Evolutionary conservation across 2,329 filamentous ascomycete species (phyloP).

Genomic region (Nemania sp.): DNA sequence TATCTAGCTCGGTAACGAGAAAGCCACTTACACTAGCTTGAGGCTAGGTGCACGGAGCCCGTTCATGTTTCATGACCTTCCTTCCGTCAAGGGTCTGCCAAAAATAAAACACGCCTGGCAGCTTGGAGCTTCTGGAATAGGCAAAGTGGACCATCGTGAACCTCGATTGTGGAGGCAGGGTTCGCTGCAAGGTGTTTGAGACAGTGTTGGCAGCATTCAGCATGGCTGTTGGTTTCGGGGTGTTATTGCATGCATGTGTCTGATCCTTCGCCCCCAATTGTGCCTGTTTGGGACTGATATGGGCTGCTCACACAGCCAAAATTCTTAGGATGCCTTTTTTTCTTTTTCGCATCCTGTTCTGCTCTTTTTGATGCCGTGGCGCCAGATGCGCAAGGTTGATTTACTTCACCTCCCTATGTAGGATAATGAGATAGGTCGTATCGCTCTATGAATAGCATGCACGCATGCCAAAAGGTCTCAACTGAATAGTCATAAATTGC

Average conservation of each 20-base stretch:
- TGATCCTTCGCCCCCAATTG: slow-evolving; percentile 27
- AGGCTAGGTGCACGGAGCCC: slow-evolving; percentile 9
- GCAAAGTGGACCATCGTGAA: not conserved
- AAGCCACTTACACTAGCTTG: slow-evolving; percentile 10
- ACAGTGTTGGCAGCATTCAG: slow-evolving; percentile 29
- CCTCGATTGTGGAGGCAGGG: slow-evolving; percentile 11
- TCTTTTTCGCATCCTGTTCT: not conserved
- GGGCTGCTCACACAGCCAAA: not conserved
- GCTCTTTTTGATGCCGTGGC: not conserved
- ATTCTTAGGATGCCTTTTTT: not conserved
- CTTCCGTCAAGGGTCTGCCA: not conserved
- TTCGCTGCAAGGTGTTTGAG: slow-evolving; percentile 14
- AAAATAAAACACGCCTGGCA: not conserved
- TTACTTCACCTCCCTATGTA: not conserved
- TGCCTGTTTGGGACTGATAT: not conserved
- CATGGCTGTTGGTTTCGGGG: slow-evolving; percentile 10
- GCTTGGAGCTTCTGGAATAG: not conserved
- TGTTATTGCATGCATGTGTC: slow-evolving; percentile 15
- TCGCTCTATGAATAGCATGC: not conserved
- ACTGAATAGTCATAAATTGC: not conserved
- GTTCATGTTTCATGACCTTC: slow-evolving; percentile 14
- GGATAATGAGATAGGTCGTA: not conserved
- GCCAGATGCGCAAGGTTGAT: not conserved
- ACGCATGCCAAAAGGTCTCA: not conserved
- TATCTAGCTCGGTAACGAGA: not conserved